A percentile compares a stretch with the other conserved stretches of the same genome.
phyloP scores from a whole-genome alignment of 495 filamentous ascomycete genomes.

The Parachaetomium inaequale region DNA sequence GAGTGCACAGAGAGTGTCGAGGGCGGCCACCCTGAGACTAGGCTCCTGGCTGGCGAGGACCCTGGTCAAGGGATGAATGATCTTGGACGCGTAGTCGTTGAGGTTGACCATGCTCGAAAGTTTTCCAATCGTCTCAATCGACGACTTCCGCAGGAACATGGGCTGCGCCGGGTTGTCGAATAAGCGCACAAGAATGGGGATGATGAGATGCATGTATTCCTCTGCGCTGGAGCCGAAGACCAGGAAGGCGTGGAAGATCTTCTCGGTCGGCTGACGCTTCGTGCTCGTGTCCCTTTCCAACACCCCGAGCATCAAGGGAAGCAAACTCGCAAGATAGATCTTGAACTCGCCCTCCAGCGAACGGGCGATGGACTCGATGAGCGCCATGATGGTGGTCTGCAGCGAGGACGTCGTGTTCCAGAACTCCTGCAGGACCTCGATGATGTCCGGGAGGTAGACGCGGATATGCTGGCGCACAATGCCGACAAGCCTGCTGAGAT shows the following conservation, averaged over 20 bases:
- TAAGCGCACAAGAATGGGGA: slow-evolving; percentile 87
- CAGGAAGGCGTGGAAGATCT: slow-evolving; percentile 88
- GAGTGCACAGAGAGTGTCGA: slow-evolving; percentile 92
- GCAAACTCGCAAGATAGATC: slow-evolving; percentile 78
- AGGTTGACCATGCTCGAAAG: slow-evolving; percentile 97
- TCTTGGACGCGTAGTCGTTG: slow-evolving; percentile 91
- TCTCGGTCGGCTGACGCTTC: slow-evolving; percentile 74
- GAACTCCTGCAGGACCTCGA: slow-evolving; percentile 77
- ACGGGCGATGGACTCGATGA: slow-evolving; percentile 89
- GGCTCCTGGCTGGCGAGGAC: slow-evolving; percentile 69
- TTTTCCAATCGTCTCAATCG: slow-evolving; percentile 91
- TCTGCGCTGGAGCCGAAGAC: slow-evolving; percentile 95
- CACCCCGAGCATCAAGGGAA: slow-evolving; percentile 88
- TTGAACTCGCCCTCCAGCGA: slow-evolving; percentile 97
- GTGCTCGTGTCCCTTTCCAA: slow-evolving; percentile 79
- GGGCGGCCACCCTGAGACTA: slow-evolving; percentile 73
- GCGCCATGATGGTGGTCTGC: slow-evolving; percentile 81
- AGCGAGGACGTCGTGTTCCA: slow-evolving; percentile 75
- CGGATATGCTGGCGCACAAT: slow-evolving; percentile 96
- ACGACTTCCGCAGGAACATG: slow-evolving; percentile 70
- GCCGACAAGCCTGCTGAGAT: slow-evolving; percentile 83
- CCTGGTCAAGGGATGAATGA: slow-evolving; percentile 83
- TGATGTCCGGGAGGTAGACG: slow-evolving; percentile 77
- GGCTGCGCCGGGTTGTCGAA: slow-evolving; percentile 84
- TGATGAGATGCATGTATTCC: slow-evolving; percentile 98